phyloP scores from a whole-genome alignment of 148 eudicot genomes.

The Camellia lanceoleosa region DNA sequence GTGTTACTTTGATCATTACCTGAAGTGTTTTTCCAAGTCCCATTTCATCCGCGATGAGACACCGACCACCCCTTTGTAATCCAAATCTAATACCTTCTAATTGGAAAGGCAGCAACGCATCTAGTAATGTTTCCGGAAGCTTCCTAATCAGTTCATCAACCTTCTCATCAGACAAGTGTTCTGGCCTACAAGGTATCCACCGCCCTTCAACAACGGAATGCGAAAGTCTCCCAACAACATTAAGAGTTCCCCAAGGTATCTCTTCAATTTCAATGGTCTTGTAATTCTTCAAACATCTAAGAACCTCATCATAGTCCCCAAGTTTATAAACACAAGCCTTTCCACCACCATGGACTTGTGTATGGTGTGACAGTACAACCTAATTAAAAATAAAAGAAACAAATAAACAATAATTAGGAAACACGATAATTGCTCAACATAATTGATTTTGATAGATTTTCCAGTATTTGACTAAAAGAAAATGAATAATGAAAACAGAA shows the following conservation, averaged over 20 bases:
- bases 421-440: slow-evolving; percentile 1
- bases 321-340: slow-evolving; percentile 79
- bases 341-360: slow-evolving; percentile 75
- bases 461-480: not conserved
- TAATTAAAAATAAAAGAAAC: slow-evolving; percentile 24
- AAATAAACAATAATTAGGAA: slow-evolving; percentile 3
- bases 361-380: slow-evolving; percentile 67
- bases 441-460: not conserved
- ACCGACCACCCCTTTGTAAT: slow-evolving; percentile 86
- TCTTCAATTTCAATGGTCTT: slow-evolving; percentile 72
- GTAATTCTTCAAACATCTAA: slow-evolving; percentile 66
- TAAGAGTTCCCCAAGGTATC: slow-evolving; percentile 87
- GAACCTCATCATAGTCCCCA: slow-evolving; percentile 63
- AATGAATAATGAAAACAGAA: not conserved
- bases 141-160: slow-evolving; percentile 67
- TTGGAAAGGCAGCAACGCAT: slow-evolving; percentile 77
- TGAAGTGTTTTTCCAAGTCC: slow-evolving; percentile 98
- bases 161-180: slow-evolving; percentile 76
- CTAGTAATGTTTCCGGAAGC: slow-evolving; percentile 60
- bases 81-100: slow-evolving; percentile 82
- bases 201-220: slow-evolving; percentile 47
- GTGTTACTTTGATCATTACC: slow-evolving; percentile 36
- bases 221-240: slow-evolving; percentile 66
- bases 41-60: slow-evolving; percentile 99
- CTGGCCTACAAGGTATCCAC: slow-evolving; percentile 95